A percentile compares a stretch with the other conserved stretches of the same genome.
Conservation (phyloP, 352 stramenopile species). For the Globisporangium yorkense region DNA sequence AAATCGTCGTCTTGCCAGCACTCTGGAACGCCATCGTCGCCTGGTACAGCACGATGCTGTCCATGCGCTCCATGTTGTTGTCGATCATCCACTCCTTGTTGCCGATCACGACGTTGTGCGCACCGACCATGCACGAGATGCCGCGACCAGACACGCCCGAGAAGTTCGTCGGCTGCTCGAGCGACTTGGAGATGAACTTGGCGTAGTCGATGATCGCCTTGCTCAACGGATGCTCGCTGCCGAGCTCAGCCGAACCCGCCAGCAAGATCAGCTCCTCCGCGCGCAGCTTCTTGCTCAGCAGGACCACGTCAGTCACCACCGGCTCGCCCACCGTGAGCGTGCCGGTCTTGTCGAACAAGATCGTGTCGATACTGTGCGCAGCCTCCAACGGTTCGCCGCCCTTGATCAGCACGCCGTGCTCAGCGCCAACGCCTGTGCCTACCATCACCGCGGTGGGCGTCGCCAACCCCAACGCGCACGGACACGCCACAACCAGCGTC, state of each 20-base stretch:
- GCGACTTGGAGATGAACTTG: conserved; percentile 70
- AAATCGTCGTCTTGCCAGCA: conserved; percentile 93
- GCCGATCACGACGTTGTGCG: conserved; percentile 85
- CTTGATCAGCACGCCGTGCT: conserved; percentile 98
- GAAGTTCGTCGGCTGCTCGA: conserved; percentile 79
- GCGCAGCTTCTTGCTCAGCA: conserved; percentile 65
- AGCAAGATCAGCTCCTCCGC: conserved; percentile 86
- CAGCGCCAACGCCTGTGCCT: conserved; percentile 95
- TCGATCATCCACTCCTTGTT: conserved; percentile 90
- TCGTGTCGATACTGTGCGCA: conserved; percentile 90
- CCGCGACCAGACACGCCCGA: conserved; percentile 84
- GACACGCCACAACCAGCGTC: conserved; percentile 98
- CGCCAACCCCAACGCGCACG: conserved; percentile 97
- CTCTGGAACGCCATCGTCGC: conserved; percentile 79
- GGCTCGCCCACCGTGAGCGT: conserved; percentile 95
- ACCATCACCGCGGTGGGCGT: conserved; percentile 99
- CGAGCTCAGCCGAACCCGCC: conserved; percentile 89
- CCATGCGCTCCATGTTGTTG: conserved; percentile 61
- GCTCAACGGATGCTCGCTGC: conserved; percentile 93
- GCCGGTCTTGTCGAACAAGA: conserved; percentile 99
- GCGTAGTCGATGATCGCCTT: conserved; percentile 91
- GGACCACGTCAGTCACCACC: conserved; percentile 80
- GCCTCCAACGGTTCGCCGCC: conserved; percentile 91
- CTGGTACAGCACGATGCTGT: conserved; percentile 69
- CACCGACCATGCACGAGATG: conserved; percentile 70